A percentile compares a stretch with the other conserved stretches of the same genome.
Evolutionary conservation across 2,329 filamentous ascomycete species (phyloP).

Genomic region (Phyllosticta capitalensis): DNA sequence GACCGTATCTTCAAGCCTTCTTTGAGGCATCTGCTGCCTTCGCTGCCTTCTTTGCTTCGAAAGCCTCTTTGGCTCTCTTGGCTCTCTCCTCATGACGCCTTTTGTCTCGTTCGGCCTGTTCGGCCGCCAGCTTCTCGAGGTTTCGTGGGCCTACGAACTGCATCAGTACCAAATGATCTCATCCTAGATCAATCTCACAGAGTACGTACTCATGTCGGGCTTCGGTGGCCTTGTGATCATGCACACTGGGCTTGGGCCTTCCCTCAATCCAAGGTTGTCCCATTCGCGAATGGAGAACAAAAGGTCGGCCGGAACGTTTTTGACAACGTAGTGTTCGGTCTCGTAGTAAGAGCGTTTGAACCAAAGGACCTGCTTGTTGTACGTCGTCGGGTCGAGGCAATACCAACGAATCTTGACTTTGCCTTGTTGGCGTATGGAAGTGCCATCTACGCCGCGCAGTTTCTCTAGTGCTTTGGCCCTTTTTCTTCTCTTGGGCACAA

Average conservation of each 20-base stretch:
- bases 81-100: neutral
- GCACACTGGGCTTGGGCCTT: neutral
- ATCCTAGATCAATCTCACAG: neutral
- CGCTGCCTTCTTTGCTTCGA: neutral
- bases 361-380: neutral
- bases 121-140: neutral
- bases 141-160: neutral
- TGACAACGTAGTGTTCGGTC: neutral
- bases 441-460: neutral
- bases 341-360: neutral
- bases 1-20: too few species aligned
- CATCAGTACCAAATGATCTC: neutral
- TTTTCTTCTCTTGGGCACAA: neutral
- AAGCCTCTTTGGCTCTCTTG: neutral
- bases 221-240: neutral
- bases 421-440: neutral
- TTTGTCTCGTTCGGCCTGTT: neutral
- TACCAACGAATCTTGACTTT: neutral
- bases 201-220: neutral
- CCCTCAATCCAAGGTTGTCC: neutral
- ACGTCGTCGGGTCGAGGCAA: neutral
- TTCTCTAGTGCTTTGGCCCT: too few species aligned
- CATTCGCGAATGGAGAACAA: neutral
- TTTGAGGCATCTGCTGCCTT: too few species aligned
- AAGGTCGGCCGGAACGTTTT: neutral